A percentile compares a stretch with the other conserved stretches of the same genome.
Evolutionary conservation across 352 stramenopile genomes (phyloP).

Genomic region (Pythium rishiriense): DNA sequence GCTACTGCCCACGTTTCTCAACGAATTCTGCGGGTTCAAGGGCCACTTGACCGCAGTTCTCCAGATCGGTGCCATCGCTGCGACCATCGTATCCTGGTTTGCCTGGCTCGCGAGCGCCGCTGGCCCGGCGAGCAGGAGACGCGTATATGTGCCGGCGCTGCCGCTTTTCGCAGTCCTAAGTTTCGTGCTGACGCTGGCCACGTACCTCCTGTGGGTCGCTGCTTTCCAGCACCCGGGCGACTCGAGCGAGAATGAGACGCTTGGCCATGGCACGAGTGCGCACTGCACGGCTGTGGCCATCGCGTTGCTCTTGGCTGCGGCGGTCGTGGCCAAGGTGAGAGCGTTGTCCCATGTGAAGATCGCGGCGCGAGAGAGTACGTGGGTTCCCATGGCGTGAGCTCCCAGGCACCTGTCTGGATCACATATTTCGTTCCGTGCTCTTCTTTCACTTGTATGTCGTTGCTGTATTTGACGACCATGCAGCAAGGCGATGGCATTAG

Average conservation of each 20-base stretch:
- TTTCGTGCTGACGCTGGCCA: not conserved
- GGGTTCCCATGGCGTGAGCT: not conserved
- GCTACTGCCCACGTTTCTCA: not conserved
- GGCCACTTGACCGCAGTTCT: not conserved
- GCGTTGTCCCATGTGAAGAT: not conserved
- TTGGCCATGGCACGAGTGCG: not conserved
- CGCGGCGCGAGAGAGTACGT: not conserved
- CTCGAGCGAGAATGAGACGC: not conserved
- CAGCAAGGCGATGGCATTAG: no score
- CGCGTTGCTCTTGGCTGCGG: not conserved
- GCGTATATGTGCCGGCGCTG: not conserved
- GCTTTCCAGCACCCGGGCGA: not conserved
- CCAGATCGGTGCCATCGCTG: not conserved
- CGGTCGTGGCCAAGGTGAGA: not conserved
- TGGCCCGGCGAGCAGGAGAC: not conserved
- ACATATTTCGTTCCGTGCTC: no score
- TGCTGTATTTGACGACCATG: no score
- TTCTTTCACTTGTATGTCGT: no score
- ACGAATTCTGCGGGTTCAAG: not conserved
- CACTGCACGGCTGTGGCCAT: not conserved
- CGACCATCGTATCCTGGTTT: not conserved
- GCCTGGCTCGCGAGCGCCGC: not conserved
- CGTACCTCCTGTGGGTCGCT: not conserved
- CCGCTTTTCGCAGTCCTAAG: not conserved
- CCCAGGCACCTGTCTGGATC: no score